A percentile compares a stretch with the other conserved stretches of the same genome.
phyloP scores from a whole-genome alignment of 2,329 filamentous ascomycete species.

The Phoma sp. region DNA sequence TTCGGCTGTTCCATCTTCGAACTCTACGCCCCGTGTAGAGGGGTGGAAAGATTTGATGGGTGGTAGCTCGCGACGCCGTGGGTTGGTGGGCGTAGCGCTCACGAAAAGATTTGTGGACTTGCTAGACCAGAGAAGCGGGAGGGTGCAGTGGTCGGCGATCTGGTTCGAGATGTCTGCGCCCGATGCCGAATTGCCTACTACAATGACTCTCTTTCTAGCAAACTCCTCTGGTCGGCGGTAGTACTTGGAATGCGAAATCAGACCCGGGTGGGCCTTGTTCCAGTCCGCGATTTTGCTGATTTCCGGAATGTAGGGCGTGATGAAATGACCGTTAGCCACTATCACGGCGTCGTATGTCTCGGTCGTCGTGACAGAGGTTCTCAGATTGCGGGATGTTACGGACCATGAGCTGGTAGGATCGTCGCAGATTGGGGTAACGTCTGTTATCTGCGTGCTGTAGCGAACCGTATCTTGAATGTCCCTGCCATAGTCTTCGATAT shows the following conservation, averaged over 20 bases:
- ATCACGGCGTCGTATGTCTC: slow-evolving; percentile 62
- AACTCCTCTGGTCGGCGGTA: slow-evolving; percentile 74
- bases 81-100: slow-evolving; percentile 35
- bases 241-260: slow-evolving; percentile 69
- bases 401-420: slow-evolving; percentile 59
- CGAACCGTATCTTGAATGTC: slow-evolving; percentile 71
- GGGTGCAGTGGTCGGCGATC: slow-evolving; percentile 67
- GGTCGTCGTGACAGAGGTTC: slow-evolving; percentile 46
- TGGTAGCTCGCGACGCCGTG: slow-evolving; percentile 63
- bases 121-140: slow-evolving; percentile 60
- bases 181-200: slow-evolving; percentile 85
- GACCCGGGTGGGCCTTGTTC: slow-evolving; percentile 46
- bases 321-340: slow-evolving; percentile 57
- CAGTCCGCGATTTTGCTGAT: slow-evolving; percentile 52
- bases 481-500: slow-evolving; percentile 74
- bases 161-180: slow-evolving; percentile 84
- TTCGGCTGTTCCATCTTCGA: slow-evolving; percentile 70
- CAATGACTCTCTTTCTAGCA: slow-evolving; percentile 71
- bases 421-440: slow-evolving; percentile 54
- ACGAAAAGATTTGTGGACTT: slow-evolving; percentile 22
- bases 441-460: slow-evolving; percentile 74
- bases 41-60: slow-evolving; percentile 63
- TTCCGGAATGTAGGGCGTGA: slow-evolving; percentile 53
- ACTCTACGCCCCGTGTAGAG: slow-evolving; percentile 66
- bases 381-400: slow-evolving; percentile 61